Percentiles rank a stretch among this genome's conserved stretches.
Conservation (phyloP, 345 rosid genomes). For the Stellera chamaejasme region DNA sequence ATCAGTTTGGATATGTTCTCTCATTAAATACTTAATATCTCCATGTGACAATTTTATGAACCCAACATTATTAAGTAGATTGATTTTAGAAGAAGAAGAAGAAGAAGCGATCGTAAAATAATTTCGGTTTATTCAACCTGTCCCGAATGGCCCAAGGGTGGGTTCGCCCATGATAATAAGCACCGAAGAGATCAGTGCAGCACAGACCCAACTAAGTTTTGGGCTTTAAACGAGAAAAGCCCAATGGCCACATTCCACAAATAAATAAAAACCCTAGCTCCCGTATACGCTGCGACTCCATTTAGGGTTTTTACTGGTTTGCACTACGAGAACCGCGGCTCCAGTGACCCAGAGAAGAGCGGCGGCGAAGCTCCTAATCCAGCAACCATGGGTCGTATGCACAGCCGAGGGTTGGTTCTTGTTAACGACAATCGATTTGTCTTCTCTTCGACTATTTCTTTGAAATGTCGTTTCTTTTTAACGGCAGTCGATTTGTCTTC, state of each 20-base stretch:
- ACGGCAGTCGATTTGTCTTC: background rate
- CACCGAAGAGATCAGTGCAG: background rate
- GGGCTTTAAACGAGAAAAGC: background rate
- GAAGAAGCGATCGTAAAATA: too few species aligned
- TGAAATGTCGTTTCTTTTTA: background rate
- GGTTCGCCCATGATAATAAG: too few species aligned
- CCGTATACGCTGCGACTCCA: background rate
- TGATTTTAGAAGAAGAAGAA: too few species aligned
- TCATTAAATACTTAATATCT: too few species aligned
- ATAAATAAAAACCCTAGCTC: constrained; percentile 8
- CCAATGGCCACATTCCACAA: constrained; percentile 4
- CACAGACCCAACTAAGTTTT: background rate
- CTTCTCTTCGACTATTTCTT: background rate
- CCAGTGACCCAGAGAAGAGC: background rate
- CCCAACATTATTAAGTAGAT: too few species aligned
- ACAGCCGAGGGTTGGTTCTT: constrained; percentile 50
- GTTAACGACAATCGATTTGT: background rate
- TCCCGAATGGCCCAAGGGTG: too few species aligned
- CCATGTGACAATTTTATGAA: too few species aligned
- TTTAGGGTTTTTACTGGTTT: constrained; percentile 19
- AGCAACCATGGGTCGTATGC: constrained; percentile 85
- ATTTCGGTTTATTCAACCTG: too few species aligned
- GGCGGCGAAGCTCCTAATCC: constrained; percentile 5
- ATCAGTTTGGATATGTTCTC: too few species aligned
- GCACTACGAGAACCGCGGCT: background rate